These are phyloP conservation scores for Paxillus involutus DNA, from an alignment of 768 basidiomycete genomes.

Conservation along the genomic window DNA sequence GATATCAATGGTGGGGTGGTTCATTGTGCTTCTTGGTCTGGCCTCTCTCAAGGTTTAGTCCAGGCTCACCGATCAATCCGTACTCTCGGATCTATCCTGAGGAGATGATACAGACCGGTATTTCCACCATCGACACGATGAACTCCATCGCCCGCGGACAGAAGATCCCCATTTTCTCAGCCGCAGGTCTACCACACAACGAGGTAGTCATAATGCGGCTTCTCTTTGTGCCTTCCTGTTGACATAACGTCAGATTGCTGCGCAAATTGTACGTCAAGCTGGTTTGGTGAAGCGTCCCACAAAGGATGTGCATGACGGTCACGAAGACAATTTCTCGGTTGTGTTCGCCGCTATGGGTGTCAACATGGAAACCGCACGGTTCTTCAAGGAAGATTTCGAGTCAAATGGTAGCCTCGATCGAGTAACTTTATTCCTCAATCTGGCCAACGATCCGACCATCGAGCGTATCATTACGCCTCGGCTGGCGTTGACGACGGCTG, in stretches of 20 bases:
- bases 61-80: constrained; percentile 97
- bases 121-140: constrained; percentile 97
- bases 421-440: constrained; percentile 96
- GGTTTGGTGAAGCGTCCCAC: constrained; percentile 95
- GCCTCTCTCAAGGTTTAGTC: constrained; percentile 16
- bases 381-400: constrained; percentile 99
- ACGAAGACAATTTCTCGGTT: constrained; percentile 99
- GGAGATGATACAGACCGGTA: constrained; percentile 99
- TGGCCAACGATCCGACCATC: constrained; percentile 99
- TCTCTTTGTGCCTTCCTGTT: constrained; percentile 20
- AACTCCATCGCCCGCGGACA: constrained; percentile 99
- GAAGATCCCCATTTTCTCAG: constrained; percentile 99
- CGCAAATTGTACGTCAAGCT: constrained; percentile 99
- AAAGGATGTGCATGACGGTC: constrained; percentile 97
- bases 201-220: constrained; percentile 55
- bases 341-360: constrained; percentile 99
- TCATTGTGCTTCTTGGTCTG: constrained; percentile 1
- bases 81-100: constrained; percentile 99
- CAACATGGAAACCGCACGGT: constrained; percentile 99
- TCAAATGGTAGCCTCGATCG: constrained; percentile 97
- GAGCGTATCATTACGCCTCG: constrained; percentile 99
- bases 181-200: constrained; percentile 98
- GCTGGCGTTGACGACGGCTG: constrained; percentile 95
- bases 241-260: constrained; percentile 75
- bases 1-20: constrained; percentile 89